phyloP scores from a whole-genome alignment of 1,284 basidiomycete genomes.

The Rhodotorula sp. region DNA sequence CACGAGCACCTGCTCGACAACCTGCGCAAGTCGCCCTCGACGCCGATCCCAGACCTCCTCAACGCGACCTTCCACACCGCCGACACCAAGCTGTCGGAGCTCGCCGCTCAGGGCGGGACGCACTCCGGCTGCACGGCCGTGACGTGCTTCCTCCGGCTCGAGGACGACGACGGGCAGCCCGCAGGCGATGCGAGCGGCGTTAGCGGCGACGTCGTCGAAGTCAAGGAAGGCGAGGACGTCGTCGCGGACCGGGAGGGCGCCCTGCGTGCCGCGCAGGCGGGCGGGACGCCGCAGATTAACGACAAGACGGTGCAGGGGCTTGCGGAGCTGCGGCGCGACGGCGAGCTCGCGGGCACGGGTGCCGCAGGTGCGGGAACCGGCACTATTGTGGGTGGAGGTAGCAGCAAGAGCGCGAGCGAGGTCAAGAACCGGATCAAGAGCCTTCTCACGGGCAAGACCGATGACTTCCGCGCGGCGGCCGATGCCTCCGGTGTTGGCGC shows the following conservation, averaged over 20 bases:
- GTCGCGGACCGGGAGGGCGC: slow-evolving; percentile 7
- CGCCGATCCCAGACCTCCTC: slow-evolving; percentile 80
- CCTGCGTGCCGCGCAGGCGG: neutral
- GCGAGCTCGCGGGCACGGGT: neutral
- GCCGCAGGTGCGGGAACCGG: neutral
- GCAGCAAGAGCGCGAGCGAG: neutral
- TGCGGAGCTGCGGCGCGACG: neutral
- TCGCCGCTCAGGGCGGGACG: slow-evolving; percentile 79
- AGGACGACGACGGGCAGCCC: slow-evolving; percentile 61
- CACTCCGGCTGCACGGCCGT: slow-evolving; percentile 98
- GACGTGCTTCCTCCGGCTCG: slow-evolving; percentile 93
- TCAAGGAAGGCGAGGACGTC: slow-evolving; percentile 3
- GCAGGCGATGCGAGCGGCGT: slow-evolving; percentile 39
- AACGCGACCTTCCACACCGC: slow-evolving; percentile 93
- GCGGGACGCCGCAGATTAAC: slow-evolving; percentile 3
- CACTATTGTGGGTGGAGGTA: neutral
- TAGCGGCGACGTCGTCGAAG: slow-evolving; percentile 17
- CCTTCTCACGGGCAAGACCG: slow-evolving; percentile 3
- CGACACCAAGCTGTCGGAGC: slow-evolving; percentile 66
- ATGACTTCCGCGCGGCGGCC: neutral
- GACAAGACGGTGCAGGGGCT: neutral
- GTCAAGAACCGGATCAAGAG: slow-evolving; percentile 19
- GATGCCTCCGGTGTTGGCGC: neutral
- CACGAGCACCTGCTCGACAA: slow-evolving; percentile 61
- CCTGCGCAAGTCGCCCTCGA: slow-evolving; percentile 55